These are phyloP conservation scores for Huntiella omanensis DNA, from an alignment of 2,329 filamentous ascomycete species.

Conservation along the genomic window DNA sequence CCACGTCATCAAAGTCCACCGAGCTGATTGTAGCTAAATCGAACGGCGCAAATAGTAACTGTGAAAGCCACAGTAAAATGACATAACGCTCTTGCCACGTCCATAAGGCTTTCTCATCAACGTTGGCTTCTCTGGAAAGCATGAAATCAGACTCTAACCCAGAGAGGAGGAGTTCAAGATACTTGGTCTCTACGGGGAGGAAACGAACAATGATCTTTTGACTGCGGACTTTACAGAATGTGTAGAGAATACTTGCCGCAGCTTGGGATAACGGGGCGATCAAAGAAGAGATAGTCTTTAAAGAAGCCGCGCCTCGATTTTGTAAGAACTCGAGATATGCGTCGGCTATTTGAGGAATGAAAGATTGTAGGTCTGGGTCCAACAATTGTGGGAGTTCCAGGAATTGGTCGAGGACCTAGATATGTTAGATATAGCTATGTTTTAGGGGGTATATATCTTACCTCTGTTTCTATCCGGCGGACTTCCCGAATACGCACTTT, in stretches of 20 bases:
- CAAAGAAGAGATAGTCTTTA: conserved; percentile 20
- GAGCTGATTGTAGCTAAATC: conserved; percentile 73
- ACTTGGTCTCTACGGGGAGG: conserved; percentile 71
- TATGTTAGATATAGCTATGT: background rate
- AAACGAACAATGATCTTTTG: conserved; percentile 86
- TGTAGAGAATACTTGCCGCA: conserved; percentile 65
- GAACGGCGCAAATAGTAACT: conserved; percentile 71
- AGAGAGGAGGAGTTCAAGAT: conserved; percentile 61
- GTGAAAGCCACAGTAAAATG: conserved; percentile 70
- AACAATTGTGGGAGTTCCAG: conserved; percentile 90
- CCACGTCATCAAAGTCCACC: conserved; percentile 28
- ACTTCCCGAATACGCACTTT: conserved; percentile 32
- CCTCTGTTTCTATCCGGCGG: conserved; percentile 27
- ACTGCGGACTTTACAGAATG: conserved; percentile 83
- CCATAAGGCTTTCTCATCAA: conserved; percentile 22
- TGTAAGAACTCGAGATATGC: conserved; percentile 54
- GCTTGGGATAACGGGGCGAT: conserved; percentile 44
- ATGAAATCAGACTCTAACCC: conserved; percentile 46
- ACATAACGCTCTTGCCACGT: conserved; percentile 82
- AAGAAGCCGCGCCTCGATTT: conserved; percentile 21
- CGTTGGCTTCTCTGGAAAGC: background rate
- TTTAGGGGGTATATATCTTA: conserved; percentile 18
- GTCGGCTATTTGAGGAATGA: conserved; percentile 56
- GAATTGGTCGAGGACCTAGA: conserved; percentile 59
- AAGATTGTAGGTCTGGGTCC: conserved; percentile 59